A percentile compares a stretch with the other conserved stretches of the same genome.
Evolutionary conservation across 768 basidiomycete genomes (phyloP).

Genomic region (Boletus tylopilopsis): DNA sequence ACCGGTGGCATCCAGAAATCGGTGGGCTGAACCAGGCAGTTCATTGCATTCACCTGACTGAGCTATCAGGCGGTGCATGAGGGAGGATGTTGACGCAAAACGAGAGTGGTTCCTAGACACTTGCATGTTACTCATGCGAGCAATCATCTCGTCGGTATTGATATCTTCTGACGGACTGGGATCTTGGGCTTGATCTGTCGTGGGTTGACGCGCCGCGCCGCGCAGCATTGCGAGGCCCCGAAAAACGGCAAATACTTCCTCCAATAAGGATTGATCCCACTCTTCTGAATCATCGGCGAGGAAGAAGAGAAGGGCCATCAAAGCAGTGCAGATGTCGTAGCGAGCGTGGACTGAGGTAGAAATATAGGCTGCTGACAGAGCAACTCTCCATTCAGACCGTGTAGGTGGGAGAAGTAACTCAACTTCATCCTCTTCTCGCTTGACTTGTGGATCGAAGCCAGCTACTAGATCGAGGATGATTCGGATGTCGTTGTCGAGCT

Average conservation of each 20-base stretch:
- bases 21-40: constrained; percentile 61
- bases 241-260: constrained; percentile 76
- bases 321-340: constrained; percentile 67
- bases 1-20: constrained; percentile 64
- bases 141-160: constrained; percentile 59
- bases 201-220: constrained; percentile 55
- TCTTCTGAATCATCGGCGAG: constrained; percentile 56
- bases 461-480: constrained; percentile 67
- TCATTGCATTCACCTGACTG: constrained; percentile 46
- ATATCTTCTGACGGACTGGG: constrained; percentile 30
- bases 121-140: constrained; percentile 71
- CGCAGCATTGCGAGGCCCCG: constrained; percentile 74
- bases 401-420: constrained; percentile 50
- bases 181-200: constrained; percentile 33
- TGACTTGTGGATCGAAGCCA: constrained; percentile 65
- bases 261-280: constrained; percentile 63
- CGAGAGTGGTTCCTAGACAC: constrained; percentile 50
- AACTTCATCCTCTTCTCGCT: constrained; percentile 72
- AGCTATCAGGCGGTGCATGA: constrained; percentile 59
- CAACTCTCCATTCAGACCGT: constrained; percentile 58
- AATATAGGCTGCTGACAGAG: constrained; percentile 60
- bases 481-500: constrained; percentile 54
- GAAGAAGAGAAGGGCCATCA: constrained; percentile 69
- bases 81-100: constrained; percentile 52
- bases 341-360: constrained; percentile 63